A percentile compares a stretch with the other conserved stretches of the same genome.
phyloP scores from a whole-genome alignment of 768 basidiomycete species.

The Vararia minispora region DNA sequence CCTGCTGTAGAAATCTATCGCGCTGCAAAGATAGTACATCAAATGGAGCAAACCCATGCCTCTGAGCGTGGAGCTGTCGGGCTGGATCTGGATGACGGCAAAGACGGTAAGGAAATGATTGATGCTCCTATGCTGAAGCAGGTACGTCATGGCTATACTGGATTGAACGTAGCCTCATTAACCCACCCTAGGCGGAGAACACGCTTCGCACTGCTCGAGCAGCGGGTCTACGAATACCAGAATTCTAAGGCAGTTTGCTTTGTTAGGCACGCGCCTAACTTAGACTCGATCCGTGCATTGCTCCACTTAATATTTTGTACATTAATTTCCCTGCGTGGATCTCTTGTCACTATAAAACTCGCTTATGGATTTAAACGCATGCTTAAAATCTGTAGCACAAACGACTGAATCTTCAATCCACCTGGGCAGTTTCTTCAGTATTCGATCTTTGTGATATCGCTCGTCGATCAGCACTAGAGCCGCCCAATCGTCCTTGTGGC shows the following conservation, averaged over 20 bases:
- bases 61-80: constrained; percentile 57
- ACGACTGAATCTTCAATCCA: constrained; percentile 59
- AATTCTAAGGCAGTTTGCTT: no score
- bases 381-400: constrained; percentile 8
- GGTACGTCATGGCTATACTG: constrained; percentile 24
- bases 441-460: constrained; percentile 60
- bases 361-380: constrained; percentile 8
- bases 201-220: constrained; percentile 7
- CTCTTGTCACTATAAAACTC: constrained; percentile 9
- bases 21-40: constrained; percentile 59
- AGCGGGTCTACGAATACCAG: constrained; percentile 10
- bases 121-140: constrained; percentile 89
- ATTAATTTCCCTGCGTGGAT: no score
- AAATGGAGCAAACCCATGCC: constrained; percentile 49
- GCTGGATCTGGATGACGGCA: constrained; percentile 40
- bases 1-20: constrained; percentile 53
- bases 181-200: constrained; percentile 8
- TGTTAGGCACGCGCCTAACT: no score
- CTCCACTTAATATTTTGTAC: no score
- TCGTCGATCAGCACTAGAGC: constrained; percentile 78
- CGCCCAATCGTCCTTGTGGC: constrained; percentile 88
- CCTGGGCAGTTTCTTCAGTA: constrained; percentile 72
- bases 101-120: constrained; percentile 63
- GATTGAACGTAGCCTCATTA: background rate
- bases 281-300: no score